phyloP scores from a whole-genome alignment of 345 rosid species.

The Firmiana major region DNA sequence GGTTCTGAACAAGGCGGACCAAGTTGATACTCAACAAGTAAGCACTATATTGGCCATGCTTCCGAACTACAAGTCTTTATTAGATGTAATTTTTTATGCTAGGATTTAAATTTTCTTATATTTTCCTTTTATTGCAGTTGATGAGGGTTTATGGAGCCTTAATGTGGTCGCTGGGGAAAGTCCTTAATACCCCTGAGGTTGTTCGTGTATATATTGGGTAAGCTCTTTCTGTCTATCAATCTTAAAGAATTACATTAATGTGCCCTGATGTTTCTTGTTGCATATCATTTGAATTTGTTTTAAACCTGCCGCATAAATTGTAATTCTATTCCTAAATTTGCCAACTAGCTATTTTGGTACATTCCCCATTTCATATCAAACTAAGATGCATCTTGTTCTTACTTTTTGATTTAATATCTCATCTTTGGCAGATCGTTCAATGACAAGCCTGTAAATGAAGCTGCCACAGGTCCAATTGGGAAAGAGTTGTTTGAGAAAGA shows the following conservation, averaged over 20 bases:
- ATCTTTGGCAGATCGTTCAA: conserved; percentile 70
- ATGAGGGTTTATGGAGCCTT: conserved; percentile 99
- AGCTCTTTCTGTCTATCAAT: conserved; percentile 3
- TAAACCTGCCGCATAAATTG: not conserved
- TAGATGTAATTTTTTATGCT: not conserved
- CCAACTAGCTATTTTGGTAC: not conserved
- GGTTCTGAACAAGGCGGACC: conserved; percentile 95
- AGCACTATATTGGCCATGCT: conserved; percentile 12
- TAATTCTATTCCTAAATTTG: not conserved
- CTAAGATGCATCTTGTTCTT: conserved; percentile 9
- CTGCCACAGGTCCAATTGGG: conserved; percentile 75
- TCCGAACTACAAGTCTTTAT: not conserved
- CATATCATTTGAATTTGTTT: not conserved
- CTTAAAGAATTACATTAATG: not conserved
- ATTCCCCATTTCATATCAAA: not conserved
- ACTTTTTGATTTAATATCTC: conserved; percentile 10
- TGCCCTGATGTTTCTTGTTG: not conserved
- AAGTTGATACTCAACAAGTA: conserved; percentile 92
- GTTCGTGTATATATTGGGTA: conserved; percentile 94
- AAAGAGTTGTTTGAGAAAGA: conserved; percentile 92
- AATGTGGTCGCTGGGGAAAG: conserved; percentile 99
- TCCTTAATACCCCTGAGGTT: conserved; percentile 92
- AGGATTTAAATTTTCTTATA: conserved; percentile 7
- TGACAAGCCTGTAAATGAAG: conserved; percentile 85
- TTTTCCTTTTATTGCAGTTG: conserved; percentile 42